phyloP scores from a whole-genome alignment of 768 basidiomycete genomes.

The Hypholoma fasciculare region DNA sequence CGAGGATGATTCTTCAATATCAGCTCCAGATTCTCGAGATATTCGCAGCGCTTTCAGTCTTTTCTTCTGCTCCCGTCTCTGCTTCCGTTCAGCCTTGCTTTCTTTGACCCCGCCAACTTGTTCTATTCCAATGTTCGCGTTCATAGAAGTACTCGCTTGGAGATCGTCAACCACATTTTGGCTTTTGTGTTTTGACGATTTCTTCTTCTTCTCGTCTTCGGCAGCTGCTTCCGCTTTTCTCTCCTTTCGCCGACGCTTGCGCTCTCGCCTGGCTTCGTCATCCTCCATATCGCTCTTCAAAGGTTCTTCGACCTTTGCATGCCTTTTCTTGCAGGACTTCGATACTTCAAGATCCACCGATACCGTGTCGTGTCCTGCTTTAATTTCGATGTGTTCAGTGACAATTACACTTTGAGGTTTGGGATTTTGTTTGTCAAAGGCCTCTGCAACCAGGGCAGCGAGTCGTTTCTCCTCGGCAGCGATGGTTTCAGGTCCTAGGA shows the following conservation, averaged over 20 bases:
- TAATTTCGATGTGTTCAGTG: constrained; percentile 18
- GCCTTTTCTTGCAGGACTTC: constrained; percentile 10
- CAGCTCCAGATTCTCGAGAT: not conserved
- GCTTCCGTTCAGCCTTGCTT: constrained; percentile 16
- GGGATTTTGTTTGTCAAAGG: constrained; percentile 14
- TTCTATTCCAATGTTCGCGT: not conserved
- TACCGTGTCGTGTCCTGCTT: constrained; percentile 10
- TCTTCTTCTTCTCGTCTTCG: constrained; percentile 15
- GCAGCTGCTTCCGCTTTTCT: constrained; percentile 9
- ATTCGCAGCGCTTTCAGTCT: constrained; percentile 1
- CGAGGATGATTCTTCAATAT: not conserved
- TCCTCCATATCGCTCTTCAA: constrained; percentile 7
- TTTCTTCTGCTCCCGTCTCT: constrained; percentile 10
- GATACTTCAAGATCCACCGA: constrained; percentile 20
- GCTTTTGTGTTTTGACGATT: not conserved
- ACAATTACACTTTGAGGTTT: constrained; percentile 13
- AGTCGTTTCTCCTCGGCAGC: constrained; percentile 18
- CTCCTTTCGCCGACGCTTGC: constrained; percentile 14
- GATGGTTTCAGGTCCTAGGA: constrained; percentile 50
- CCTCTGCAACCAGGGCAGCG: constrained; percentile 11
- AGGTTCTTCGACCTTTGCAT: not conserved
- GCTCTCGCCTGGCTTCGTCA: constrained; percentile 10
- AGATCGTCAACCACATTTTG: constrained; percentile 10
- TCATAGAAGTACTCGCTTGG: not conserved
- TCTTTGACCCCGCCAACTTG: not conserved